Evolutionary conservation across 441 rosid genomes (phyloP).

Genomic region (Melastoma candidum): DNA sequence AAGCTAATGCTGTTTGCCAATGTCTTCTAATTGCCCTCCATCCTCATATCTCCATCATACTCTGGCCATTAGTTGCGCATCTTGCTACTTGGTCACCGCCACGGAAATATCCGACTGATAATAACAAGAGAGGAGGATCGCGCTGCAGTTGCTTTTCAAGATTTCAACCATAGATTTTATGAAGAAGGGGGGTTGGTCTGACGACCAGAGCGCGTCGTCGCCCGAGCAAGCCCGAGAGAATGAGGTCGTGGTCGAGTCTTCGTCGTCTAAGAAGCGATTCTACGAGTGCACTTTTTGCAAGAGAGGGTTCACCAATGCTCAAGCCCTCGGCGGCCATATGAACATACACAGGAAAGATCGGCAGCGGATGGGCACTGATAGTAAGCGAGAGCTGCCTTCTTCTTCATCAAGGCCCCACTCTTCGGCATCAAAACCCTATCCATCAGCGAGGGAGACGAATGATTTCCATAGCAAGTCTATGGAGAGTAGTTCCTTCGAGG

Average conservation of each 20-base stretch:
- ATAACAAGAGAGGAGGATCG: too few relatives aligned
- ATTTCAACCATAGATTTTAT: too few relatives aligned
- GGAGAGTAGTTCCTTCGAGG: background rate
- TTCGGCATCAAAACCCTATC: too few relatives aligned
- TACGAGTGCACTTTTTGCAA: conserved; percentile 9
- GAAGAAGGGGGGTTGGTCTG: too few relatives aligned
- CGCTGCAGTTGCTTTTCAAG: too few relatives aligned
- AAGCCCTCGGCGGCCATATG: conserved; percentile 1
- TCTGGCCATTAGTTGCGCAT: background rate
- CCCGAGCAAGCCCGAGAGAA: background rate
- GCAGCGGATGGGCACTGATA: background rate
- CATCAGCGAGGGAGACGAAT: background rate
- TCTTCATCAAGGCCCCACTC: background rate
- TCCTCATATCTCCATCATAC: conserved; percentile 1
- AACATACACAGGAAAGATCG: conserved; percentile 3
- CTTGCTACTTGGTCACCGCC: background rate
- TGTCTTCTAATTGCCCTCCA: conserved; percentile 5
- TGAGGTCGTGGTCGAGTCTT: background rate
- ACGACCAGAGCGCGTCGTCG: background rate
- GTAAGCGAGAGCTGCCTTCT: background rate
- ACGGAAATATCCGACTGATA: background rate
- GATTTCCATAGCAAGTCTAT: background rate
- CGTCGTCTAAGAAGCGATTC: background rate
- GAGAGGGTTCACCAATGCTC: conserved; percentile 9
- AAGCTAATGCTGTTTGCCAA: background rate